Conservation (phyloP, 2,329 filamentous ascomycete species). For the Hymenoscyphus albidus region DNA sequence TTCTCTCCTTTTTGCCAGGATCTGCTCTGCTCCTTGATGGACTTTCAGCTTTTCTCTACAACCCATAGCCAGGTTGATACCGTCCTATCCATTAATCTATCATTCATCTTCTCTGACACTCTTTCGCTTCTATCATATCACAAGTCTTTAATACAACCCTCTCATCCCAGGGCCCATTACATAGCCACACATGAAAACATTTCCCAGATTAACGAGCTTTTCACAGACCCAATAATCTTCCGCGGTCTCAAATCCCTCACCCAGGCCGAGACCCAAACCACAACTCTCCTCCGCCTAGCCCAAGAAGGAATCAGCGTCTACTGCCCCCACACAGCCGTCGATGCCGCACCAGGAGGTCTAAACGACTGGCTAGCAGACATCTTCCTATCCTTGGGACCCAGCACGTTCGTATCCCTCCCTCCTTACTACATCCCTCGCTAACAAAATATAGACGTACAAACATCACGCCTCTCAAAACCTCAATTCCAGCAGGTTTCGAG, state of each 20-base stretch:
- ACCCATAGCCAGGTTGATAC: background rate
- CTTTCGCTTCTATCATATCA: background rate
- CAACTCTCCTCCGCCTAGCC: constrained; percentile 74
- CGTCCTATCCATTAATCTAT: background rate
- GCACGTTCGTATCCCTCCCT: constrained; percentile 9
- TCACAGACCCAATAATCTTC: constrained; percentile 90
- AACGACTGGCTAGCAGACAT: constrained; percentile 94
- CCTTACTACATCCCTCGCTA: background rate
- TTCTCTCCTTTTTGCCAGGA: background rate
- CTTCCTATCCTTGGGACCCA: constrained; percentile 48
- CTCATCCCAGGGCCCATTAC: too few species aligned
- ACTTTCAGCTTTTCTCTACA: background rate
- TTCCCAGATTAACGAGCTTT: background rate
- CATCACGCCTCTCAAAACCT: constrained; percentile 29
- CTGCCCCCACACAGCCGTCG: constrained; percentile 90
- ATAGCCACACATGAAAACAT: background rate
- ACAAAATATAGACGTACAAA: constrained; percentile 18
- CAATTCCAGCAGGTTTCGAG: constrained; percentile 25
- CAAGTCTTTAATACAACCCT: background rate
- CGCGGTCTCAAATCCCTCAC: constrained; percentile 85
- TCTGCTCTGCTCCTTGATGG: background rate
- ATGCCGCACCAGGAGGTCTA: constrained; percentile 78
- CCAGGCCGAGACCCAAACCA: constrained; percentile 79
- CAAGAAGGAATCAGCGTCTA: constrained; percentile 92
- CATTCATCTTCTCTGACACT: background rate